A percentile compares a stretch with the other conserved stretches of the same genome.
Conservation (phyloP, 2,329 filamentous ascomycete genomes). For the Botrytis deweyae region DNA sequence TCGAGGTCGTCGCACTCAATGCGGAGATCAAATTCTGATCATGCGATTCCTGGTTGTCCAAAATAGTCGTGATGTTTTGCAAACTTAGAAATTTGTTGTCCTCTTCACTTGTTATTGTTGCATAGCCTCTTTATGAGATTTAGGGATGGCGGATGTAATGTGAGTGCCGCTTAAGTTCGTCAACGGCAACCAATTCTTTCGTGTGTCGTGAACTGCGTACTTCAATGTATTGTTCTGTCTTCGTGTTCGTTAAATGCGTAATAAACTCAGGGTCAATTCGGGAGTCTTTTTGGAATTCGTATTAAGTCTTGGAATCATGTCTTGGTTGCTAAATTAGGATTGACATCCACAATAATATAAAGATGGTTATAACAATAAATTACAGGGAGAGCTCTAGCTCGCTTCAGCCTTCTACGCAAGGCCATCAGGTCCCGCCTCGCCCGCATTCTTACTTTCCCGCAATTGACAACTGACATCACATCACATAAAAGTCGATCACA, state of each 20-base stretch:
- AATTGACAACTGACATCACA: conserved; percentile 16
- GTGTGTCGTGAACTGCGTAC: background rate
- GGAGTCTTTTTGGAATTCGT: conserved; percentile 10
- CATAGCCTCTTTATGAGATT: conserved; percentile 28
- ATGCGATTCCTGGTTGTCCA: conserved; percentile 24
- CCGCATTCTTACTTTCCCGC: conserved; percentile 12
- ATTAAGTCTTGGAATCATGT: conserved; percentile 16
- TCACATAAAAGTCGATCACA: conserved; percentile 25
- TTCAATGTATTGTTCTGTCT: background rate
- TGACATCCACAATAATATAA: conserved; percentile 19
- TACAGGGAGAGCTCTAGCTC: conserved; percentile 15
- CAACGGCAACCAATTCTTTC: conserved; percentile 11
- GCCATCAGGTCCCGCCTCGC: conserved; percentile 8
- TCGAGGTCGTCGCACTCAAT: conserved; percentile 33
- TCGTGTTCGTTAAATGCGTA: background rate
- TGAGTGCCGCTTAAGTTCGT: conserved; percentile 1
- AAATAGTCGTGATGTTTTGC: background rate
- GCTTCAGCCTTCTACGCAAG: conserved; percentile 13
- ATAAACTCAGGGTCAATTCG: background rate
- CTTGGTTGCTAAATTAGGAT: conserved; percentile 21
- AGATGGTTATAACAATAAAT: background rate
- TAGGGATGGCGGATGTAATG: conserved; percentile 9
- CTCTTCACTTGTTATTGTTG: conserved; percentile 11
- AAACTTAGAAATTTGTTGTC: background rate
- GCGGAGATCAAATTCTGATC: conserved; percentile 28